Percentiles rank a stretch among this genome's conserved stretches.
Conservation (phyloP, 1,139 yeast species). For the Scheffersomyces titani region DNA sequence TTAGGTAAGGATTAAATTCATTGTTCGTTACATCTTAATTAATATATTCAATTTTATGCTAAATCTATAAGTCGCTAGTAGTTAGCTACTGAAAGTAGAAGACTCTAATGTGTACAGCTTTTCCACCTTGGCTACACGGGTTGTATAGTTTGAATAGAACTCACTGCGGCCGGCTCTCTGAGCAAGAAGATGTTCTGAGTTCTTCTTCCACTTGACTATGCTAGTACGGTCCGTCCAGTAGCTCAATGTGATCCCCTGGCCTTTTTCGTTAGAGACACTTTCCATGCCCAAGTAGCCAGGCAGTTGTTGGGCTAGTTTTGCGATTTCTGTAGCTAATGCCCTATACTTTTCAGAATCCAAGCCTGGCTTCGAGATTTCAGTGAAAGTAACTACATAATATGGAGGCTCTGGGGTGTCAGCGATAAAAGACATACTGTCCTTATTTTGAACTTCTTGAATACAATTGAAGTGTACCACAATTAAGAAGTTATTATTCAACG, state of each 20-base stretch:
- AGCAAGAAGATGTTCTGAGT: slow-evolving; percentile 15
- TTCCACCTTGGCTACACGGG: slow-evolving; percentile 16
- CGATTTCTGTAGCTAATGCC: slow-evolving; percentile 9
- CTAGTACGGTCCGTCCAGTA: slow-evolving; percentile 15
- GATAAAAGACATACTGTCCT: slow-evolving; percentile 1
- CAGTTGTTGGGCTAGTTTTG: slow-evolving; percentile 12
- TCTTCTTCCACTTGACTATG: slow-evolving; percentile 14
- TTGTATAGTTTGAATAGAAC: slow-evolving; percentile 13
- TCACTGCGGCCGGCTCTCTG: slow-evolving; percentile 11
- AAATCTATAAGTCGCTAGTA: no score
- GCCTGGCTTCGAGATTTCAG: slow-evolving; percentile 3
- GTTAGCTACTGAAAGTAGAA: no score
- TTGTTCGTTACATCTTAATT: no score
- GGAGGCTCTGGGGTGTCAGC: slow-evolving; percentile 11
- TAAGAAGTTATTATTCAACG: no score
- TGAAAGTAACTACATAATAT: slow-evolving; percentile 18
- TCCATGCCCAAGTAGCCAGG: slow-evolving; percentile 18
- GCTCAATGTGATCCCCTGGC: slow-evolving; percentile 17
- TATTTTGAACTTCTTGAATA: no score
- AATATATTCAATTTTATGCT: no score
- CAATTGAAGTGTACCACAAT: no score
- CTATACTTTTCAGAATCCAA: slow-evolving; percentile 8
- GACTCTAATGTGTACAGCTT: slow-evolving; percentile 7
- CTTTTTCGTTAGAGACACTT: slow-evolving; percentile 12
- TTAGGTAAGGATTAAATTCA: no score